Conservation (phyloP, 73 alveolate species). For the Symbiodinium pilosum region DNA sequence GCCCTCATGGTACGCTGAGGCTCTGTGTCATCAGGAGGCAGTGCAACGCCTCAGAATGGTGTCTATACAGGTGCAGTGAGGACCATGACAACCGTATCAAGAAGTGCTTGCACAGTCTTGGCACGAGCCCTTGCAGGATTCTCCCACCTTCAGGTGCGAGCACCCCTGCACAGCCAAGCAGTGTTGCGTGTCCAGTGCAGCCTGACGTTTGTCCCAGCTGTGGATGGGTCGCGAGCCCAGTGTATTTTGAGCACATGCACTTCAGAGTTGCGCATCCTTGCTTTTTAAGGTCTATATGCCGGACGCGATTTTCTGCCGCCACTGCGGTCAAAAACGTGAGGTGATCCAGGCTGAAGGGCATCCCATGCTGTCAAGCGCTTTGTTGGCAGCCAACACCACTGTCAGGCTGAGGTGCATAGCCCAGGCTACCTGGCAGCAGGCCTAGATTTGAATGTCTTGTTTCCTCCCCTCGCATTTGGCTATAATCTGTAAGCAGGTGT, state of each 20-base stretch:
- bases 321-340: constrained; percentile 52
- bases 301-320: constrained; percentile 64
- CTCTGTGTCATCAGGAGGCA: neutral
- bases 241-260: neutral
- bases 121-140: neutral
- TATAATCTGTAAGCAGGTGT: neutral
- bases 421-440: neutral
- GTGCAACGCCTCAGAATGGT: neutral
- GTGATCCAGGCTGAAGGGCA: neutral
- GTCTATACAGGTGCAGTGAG: too few species aligned
- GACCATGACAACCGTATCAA: neutral
- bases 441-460: neutral
- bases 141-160: constrained; percentile 59
- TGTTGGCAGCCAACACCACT: too few species aligned
- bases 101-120: neutral
- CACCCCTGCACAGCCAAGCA: constrained; percentile 34
- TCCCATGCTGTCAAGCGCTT: too few species aligned
- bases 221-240: neutral
- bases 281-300: constrained; percentile 46
- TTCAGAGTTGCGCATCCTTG: neutral
- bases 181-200: neutral
- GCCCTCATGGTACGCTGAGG: neutral
- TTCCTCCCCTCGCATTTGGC: neutral
- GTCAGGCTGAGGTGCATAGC: neutral
- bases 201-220: neutral